Conservation (phyloP, 331 rosid genomes). For the Prunus yedoensis region DNA sequence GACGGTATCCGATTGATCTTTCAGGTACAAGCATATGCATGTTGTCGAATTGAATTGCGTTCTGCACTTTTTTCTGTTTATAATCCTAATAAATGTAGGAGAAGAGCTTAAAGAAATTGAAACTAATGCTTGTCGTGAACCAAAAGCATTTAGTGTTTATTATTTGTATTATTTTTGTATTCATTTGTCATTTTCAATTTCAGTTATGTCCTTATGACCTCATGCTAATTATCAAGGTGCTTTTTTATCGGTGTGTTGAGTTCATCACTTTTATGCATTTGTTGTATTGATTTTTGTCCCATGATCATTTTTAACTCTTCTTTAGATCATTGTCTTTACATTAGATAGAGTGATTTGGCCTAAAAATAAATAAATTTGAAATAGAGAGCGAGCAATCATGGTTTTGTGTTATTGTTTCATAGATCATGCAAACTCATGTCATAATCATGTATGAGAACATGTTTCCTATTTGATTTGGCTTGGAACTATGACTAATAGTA, state of each 20-base stretch:
- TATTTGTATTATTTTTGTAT: neutral
- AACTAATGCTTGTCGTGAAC: too few relatives aligned
- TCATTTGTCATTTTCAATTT: neutral
- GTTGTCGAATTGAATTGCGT: neutral
- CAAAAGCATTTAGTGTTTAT: neutral
- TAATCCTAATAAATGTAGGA: too few relatives aligned
- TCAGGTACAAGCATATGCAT: slow-evolving; percentile 55
- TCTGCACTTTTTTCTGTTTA: too few relatives aligned
- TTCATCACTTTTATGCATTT: neutral
- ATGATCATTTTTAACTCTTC: neutral
- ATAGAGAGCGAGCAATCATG: neutral
- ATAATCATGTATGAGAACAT: neutral
- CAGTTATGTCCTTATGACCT: neutral
- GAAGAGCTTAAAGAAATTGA: too few relatives aligned
- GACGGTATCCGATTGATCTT: slow-evolving; percentile 90
- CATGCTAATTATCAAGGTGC: neutral
- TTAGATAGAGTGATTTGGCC: neutral
- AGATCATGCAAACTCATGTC: neutral
- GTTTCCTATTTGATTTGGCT: neutral
- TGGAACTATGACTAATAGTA: slow-evolving; percentile 3
- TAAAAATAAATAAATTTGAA: neutral
- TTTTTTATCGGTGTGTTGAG: neutral
- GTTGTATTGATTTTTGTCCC: too few relatives aligned
- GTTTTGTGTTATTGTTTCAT: neutral
- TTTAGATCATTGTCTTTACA: neutral